phyloP scores from a whole-genome alignment of 257 asterid species.

The Ilex aquifolium region DNA sequence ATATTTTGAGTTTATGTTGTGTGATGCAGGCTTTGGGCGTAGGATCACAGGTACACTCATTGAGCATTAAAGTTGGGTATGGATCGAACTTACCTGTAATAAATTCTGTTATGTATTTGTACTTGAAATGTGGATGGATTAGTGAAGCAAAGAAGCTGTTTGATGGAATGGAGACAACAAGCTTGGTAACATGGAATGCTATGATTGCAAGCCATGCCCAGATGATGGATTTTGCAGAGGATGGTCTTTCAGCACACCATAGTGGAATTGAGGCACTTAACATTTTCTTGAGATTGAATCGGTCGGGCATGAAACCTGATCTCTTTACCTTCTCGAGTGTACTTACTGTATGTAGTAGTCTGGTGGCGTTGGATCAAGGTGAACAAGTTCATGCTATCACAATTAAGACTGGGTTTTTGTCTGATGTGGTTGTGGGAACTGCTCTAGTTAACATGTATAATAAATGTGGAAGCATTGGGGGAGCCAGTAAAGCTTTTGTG shows the following conservation, averaged over 20 bases:
- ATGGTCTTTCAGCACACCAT: constrained; percentile 43
- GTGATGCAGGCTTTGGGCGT: constrained; percentile 44
- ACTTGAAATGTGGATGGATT: constrained; percentile 61
- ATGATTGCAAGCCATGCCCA: constrained; percentile 89
- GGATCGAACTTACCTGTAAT: constrained; percentile 40
- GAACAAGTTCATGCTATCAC: constrained; percentile 85
- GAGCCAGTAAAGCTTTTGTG: constrained; percentile 70
- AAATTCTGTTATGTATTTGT: constrained; percentile 76
- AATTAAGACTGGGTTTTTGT: constrained; percentile 60
- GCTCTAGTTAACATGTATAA: constrained; percentile 84
- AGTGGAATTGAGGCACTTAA: constrained; percentile 72
- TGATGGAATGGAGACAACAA: constrained; percentile 43
- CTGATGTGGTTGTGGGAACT: constrained; percentile 80
- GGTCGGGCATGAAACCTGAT: constrained; percentile 71
- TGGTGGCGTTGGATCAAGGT: constrained; percentile 81
- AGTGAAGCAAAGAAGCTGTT: constrained; percentile 67
- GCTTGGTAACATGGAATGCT: constrained; percentile 82
- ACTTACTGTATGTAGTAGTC: constrained; percentile 60
- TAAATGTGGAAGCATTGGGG: constrained; percentile 77
- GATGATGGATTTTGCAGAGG: constrained; percentile 40
- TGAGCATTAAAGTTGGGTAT: constrained; percentile 58
- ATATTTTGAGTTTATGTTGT: constrained; percentile 67
- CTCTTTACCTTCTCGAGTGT: constrained; percentile 69
- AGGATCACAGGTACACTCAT: constrained; percentile 76
- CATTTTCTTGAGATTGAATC: constrained; percentile 50